Percentiles rank a stretch among this genome's conserved stretches.
phyloP scores from a whole-genome alignment of 2,329 filamentous ascomycete genomes.

The Anthostomella pinea region DNA sequence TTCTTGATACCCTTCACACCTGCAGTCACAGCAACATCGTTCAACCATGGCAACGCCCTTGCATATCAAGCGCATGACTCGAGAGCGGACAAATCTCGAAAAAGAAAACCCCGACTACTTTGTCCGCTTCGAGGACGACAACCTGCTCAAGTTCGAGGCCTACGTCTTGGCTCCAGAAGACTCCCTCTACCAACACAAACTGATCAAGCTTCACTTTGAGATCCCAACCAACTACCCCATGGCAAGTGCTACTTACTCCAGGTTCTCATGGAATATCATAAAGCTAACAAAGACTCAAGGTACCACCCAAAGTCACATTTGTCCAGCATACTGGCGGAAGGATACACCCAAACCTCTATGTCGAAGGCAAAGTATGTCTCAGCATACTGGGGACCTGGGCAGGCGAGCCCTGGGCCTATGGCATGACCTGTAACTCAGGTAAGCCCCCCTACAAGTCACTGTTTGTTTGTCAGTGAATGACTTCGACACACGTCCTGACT shows the following conservation, averaged over 20 bases:
- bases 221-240: constrained; percentile 13
- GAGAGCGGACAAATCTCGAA: constrained; percentile 8
- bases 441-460: not conserved
- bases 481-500: not conserved
- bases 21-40: no score
- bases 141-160: constrained; percentile 13
- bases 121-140: constrained; percentile 14
- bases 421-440: constrained; percentile 13
- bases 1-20: no score
- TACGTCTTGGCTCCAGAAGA: constrained; percentile 14
- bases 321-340: constrained; percentile 9
- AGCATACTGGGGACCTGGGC: constrained; percentile 15
- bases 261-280: no score
- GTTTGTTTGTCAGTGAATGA: not conserved
- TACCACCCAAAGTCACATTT: constrained; percentile 16
- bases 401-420: constrained; percentile 13
- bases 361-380: constrained; percentile 14
- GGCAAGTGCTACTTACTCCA: constrained; percentile 5
- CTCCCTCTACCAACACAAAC: constrained; percentile 17
- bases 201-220: constrained; percentile 14
- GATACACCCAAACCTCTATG: constrained; percentile 18
- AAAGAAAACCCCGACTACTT: constrained; percentile 14
- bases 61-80: constrained; percentile 4
- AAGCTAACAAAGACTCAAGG: constrained; percentile 2
- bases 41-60: constrained; percentile 1